Evolutionary conservation across 2,329 filamentous ascomycete species (phyloP), one percentile per base, ranked within the genome.

Genomic region (Trichoderma asperellum): DNA sequence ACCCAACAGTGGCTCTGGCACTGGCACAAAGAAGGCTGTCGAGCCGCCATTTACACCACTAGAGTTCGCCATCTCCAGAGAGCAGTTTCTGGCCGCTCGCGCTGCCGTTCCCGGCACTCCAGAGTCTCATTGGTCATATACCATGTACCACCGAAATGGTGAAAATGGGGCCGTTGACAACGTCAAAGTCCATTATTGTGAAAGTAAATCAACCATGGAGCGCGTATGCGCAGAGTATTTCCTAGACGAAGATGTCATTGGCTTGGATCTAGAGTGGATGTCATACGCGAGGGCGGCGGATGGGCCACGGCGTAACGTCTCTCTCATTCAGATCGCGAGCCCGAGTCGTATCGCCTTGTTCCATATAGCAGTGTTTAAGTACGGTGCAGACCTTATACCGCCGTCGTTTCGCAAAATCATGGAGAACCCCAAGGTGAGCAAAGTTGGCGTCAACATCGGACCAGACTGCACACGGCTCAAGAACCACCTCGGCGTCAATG

Each of bases 261-360:
- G 94, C 0, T 93, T 97, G 71, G 94, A 97, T 75, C 85, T 97
- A 71, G 95, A 97, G 81, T 97, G 95, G 94, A 84, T 88, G 64
- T 72, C 83, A 1, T 81, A 85, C 6, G 84, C 88, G 0, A 81
- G 83, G 77, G 24, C 74, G 8, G 77, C 84, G 32, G 58, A 47
- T 2, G 83, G 84, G 3, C 80, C 89, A 4, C 90, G 91, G 72
- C 83, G 86, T 63, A 93, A 94, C 71, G 87, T 96, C 7, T 94
- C 92, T 0, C 80, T 97, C 47, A 90, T 97, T 55, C 95, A 97
- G 78, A 79, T 97, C 27, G 93, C 94, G 0, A 92, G 89, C 70
- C 87, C 92, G 55, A 88, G 90, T 71, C 90, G 89, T 16, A 90
- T 97, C 60, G 93, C 86, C 0, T 85, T 97, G 0, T 94, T 97